A percentile compares a stretch with the other conserved stretches of the same genome.
Conservation (phyloP, 305 asterid species). For the Petunia hybrid region DNA sequence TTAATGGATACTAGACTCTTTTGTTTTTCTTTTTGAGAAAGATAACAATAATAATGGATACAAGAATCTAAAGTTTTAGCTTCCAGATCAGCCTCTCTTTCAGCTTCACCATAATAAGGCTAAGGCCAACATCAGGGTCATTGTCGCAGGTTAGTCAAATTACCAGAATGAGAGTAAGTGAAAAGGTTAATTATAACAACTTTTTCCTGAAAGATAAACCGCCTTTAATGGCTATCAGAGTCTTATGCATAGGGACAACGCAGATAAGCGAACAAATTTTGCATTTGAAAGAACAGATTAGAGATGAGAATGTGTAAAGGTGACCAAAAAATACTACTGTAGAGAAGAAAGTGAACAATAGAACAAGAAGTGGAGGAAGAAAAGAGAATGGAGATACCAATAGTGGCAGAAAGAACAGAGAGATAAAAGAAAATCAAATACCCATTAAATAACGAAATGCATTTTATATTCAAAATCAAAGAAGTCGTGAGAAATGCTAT, state of each 20-base stretch:
- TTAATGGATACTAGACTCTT: slow-evolving; percentile 9
- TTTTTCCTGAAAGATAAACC: no score
- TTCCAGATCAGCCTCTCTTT: not conserved
- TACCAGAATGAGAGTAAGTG: not conserved
- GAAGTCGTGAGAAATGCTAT: not conserved
- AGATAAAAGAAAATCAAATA: slow-evolving; percentile 20
- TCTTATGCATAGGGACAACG: not conserved
- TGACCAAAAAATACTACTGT: not conserved
- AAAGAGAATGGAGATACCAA: slow-evolving; percentile 16
- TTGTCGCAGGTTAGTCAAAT: not conserved
- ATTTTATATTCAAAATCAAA: not conserved
- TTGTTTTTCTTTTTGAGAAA: no score
- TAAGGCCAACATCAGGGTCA: not conserved
- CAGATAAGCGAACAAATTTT: not conserved
- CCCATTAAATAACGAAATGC: slow-evolving; percentile 20
- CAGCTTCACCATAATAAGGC: not conserved
- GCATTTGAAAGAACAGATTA: slow-evolving; percentile 23
- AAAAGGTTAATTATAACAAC: not conserved
- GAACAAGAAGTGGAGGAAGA: slow-evolving; percentile 15
- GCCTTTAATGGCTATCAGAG: no score
- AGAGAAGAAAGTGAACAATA: not conserved
- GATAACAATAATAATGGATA: no score
- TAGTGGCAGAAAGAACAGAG: not conserved
- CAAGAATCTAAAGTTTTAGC: not conserved
- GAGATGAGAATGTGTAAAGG: not conserved